Evolutionary conservation across 139 green algal species (phyloP).

Genomic region (Limnomonas spitsbergensis): DNA sequence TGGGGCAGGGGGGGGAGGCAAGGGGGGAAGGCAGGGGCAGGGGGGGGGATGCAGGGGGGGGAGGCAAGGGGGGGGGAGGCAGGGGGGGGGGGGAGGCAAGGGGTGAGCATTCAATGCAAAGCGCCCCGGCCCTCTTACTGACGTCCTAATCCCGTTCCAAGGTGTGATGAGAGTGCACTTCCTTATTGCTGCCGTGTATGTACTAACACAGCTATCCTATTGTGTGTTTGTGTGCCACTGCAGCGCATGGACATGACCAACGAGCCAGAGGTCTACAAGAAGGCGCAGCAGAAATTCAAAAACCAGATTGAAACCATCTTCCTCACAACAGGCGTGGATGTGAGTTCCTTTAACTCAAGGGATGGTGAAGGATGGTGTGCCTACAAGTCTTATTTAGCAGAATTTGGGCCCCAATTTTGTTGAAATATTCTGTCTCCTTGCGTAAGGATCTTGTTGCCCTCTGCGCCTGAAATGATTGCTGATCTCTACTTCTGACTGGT

Average conservation of each 20-base stretch:
- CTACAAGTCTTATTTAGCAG: too few species aligned
- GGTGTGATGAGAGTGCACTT: neutral
- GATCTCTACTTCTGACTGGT: too few species aligned
- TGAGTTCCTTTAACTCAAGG: too few species aligned
- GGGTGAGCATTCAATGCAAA: neutral
- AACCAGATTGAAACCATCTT: slow-evolving; percentile 3
- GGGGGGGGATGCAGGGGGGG: neutral
- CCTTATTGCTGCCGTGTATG: neutral
- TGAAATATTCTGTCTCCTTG: too few species aligned
- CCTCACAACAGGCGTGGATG: neutral
- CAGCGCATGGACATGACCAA: neutral
- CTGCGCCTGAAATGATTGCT: too few species aligned
- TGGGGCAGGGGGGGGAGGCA: too few species aligned
- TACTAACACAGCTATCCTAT: neutral
- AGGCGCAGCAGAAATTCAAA: neutral
- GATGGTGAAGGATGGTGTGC: too few species aligned
- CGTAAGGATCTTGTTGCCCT: too few species aligned
- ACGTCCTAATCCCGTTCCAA: neutral
- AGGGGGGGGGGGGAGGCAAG: neutral
- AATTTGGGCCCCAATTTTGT: too few species aligned
- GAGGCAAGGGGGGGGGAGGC: neutral
- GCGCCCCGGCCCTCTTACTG: neutral
- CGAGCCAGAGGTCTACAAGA: neutral
- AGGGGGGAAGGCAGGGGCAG: neutral
- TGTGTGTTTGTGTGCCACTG: neutral